Percentiles rank a stretch among this genome's conserved stretches.
Conservation (phyloP, 345 rosid genomes). For the Populus euphratica region DNA sequence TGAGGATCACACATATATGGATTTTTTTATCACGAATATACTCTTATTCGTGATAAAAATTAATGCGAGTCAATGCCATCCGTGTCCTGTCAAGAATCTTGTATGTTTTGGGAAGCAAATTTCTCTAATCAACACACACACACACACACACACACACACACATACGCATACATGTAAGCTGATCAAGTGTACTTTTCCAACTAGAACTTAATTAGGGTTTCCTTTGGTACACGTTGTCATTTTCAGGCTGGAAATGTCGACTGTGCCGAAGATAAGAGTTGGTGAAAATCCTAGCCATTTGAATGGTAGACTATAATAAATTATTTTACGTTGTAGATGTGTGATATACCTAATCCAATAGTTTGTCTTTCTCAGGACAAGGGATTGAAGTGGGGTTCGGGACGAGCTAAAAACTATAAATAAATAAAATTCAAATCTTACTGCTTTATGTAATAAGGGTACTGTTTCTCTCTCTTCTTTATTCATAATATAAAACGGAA, state of each 20-base stretch:
- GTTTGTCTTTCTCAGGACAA: not conserved
- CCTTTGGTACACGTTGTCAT: not conserved
- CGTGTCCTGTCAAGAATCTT: constrained; percentile 9
- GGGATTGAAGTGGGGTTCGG: constrained; percentile 13
- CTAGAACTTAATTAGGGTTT: not conserved
- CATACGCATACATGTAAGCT: not conserved
- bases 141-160: not conserved
- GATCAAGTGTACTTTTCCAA: not conserved
- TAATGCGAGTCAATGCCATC: constrained; percentile 5
- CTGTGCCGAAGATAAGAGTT: constrained; percentile 28
- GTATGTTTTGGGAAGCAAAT: not conserved
- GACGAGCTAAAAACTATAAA: constrained; percentile 3
- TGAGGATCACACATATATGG: not conserved
- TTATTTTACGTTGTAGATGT: constrained; percentile 17
- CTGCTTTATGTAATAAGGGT: not conserved
- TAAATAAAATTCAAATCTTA: constrained; percentile 13
- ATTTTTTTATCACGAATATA: not conserved
- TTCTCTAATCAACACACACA: constrained; percentile 2
- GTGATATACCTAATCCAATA: constrained; percentile 45
- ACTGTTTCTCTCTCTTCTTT: not conserved
- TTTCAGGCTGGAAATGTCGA: not conserved
- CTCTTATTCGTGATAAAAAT: not conserved
- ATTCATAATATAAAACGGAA: not conserved
- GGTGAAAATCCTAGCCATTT: constrained; percentile 31
- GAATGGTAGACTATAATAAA: constrained; percentile 11